Conservation (phyloP, 306 rosid species). For the Citrullus mucosospermus region DNA sequence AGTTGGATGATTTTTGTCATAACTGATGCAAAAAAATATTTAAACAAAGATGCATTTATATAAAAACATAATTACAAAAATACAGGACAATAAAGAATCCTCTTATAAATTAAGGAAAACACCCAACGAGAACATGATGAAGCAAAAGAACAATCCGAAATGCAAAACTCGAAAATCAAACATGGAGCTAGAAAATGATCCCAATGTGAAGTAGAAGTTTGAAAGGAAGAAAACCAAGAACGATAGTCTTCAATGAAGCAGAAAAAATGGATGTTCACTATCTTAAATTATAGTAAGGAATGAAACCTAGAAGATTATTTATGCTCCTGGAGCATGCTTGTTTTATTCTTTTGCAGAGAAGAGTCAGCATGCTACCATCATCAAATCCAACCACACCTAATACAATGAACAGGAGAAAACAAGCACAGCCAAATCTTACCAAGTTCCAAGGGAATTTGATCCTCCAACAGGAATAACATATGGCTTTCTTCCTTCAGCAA, state of each 20-base stretch:
- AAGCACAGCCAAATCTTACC: conserved; percentile 37
- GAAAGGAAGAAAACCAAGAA: background rate
- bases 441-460: conserved; percentile 81
- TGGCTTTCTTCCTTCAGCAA: conserved; percentile 79
- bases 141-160: background rate
- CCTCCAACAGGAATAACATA: conserved; percentile 92
- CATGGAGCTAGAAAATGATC: background rate
- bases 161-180: background rate
- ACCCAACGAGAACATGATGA: background rate
- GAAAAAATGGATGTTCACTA: background rate
- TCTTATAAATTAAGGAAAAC: background rate
- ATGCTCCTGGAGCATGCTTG: background rate
- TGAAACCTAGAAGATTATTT: background rate
- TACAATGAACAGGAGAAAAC: background rate
- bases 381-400: background rate
- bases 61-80: background rate
- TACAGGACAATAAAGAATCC: background rate
- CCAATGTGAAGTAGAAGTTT: background rate
- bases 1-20: background rate
- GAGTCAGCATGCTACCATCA: background rate
- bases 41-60: background rate
- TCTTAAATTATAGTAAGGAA: background rate
- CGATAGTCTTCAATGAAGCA: background rate
- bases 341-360: background rate
- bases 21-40: background rate